Evolutionary conservation across 148 eudicot genomes (phyloP).

Genomic region (Persicaria tinctoria): DNA sequence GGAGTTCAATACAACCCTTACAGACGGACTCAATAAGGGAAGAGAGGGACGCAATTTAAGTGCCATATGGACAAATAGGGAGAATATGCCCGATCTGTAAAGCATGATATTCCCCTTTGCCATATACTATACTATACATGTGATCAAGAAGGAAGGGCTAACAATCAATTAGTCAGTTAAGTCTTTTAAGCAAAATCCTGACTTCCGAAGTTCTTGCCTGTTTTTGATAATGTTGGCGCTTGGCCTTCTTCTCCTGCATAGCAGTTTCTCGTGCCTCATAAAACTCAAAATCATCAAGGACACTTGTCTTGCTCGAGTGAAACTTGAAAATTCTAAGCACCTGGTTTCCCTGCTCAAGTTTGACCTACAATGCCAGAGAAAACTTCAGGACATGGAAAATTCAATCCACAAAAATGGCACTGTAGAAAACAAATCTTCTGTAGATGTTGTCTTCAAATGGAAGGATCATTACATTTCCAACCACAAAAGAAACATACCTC

Average conservation of each 20-base stretch:
- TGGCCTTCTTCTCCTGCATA: constrained; percentile 44
- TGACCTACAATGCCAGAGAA: constrained; percentile 31
- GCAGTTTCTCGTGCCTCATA: constrained; percentile 42
- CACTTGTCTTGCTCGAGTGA: constrained; percentile 38
- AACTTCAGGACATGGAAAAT: not conserved
- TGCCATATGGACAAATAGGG: too few relatives aligned
- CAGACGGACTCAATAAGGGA: too few relatives aligned
- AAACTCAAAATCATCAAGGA: constrained; percentile 53
- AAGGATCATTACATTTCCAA: not conserved
- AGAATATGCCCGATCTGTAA: too few relatives aligned
- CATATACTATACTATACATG: not conserved
- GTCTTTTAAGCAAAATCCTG: not conserved
- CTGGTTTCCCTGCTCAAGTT: constrained; percentile 42
- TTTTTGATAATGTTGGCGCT: constrained; percentile 32
- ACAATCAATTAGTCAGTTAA: not conserved
- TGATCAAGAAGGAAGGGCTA: not conserved
- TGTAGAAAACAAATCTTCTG: not conserved
- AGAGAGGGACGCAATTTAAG: too few relatives aligned
- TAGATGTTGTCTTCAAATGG: not conserved
- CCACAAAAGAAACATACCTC: constrained; percentile 23
- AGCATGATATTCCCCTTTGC: too few relatives aligned
- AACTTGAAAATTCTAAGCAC: constrained; percentile 41
- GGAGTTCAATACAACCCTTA: too few relatives aligned
- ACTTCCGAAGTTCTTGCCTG: constrained; percentile 23
- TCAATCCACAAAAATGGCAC: not conserved